Evolutionary conservation across 768 basidiomycete species (phyloP).

Genomic region (Suillus decipiens): DNA sequence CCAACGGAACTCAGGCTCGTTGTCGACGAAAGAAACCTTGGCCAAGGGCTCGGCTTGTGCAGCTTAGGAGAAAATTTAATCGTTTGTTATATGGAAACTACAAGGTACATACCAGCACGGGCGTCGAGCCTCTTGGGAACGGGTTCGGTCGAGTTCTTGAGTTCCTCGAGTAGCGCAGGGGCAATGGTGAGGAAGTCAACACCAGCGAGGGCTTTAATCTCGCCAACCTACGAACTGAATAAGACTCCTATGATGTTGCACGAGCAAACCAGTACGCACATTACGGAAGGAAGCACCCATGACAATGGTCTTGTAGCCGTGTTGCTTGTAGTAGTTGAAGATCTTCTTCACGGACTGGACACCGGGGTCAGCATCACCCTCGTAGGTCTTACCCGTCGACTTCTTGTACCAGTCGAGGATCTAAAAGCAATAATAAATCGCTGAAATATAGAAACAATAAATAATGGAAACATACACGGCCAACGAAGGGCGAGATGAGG

Average conservation of each 20-base stretch:
- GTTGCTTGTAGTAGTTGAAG: conserved; percentile 99
- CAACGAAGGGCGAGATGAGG: conserved; percentile 99
- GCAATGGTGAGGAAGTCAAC: conserved; percentile 98
- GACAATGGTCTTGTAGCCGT: conserved; percentile 98
- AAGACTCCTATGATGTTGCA: conserved; percentile 6
- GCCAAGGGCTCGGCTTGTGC: conserved; percentile 59
- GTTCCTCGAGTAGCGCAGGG: conserved; percentile 87
- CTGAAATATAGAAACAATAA: conserved; percentile 15
- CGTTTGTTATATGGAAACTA: background rate
- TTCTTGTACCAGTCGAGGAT: conserved; percentile 99
- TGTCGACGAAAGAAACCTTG: conserved; percentile 85
- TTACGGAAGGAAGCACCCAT: conserved; percentile 99
- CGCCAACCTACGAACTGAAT: conserved; percentile 58
- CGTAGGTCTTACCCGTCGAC: conserved; percentile 80
- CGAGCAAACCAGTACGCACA: conserved; percentile 46
- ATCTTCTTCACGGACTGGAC: conserved; percentile 95
- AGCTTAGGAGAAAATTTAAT: conserved; percentile 34
- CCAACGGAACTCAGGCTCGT: conserved; percentile 98
- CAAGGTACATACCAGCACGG: conserved; percentile 38
- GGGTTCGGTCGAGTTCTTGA: conserved; percentile 73
- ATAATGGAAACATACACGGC: conserved; percentile 64
- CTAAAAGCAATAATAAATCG: conserved; percentile 37
- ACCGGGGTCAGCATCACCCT: conserved; percentile 92
- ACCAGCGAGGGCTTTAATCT: conserved; percentile 94
- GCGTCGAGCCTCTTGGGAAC: conserved; percentile 88